Percentiles rank a stretch among this genome's conserved stretches.
phyloP scores from a whole-genome alignment of 2,329 filamentous ascomycete genomes.

The Colletotrichum viniferum region DNA sequence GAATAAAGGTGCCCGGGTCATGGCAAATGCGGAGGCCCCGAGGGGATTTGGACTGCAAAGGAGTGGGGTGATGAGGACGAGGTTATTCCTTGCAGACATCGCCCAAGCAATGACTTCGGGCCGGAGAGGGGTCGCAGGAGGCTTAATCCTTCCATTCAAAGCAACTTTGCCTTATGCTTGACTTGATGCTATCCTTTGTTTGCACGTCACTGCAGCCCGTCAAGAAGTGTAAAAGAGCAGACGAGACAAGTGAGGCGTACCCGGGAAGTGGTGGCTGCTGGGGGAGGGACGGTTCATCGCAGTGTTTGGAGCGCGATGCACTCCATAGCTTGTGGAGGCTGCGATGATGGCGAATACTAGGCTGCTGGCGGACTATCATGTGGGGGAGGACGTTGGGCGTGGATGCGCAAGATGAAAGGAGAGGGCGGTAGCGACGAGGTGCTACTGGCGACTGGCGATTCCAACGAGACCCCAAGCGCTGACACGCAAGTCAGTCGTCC shows the following conservation, averaged over 20 bases:
- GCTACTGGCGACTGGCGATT: neutral
- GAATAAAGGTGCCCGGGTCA: neutral
- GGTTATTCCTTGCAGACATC: neutral
- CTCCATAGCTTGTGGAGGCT: neutral
- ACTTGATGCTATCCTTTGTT: neutral
- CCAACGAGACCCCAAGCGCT: neutral
- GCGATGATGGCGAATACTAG: neutral
- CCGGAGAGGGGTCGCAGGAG: neutral
- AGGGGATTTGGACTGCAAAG: neutral
- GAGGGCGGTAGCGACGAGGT: neutral
- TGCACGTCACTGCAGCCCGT: neutral
- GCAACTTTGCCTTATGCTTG: conserved; percentile 2
- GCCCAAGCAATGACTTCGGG: neutral
- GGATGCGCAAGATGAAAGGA: neutral
- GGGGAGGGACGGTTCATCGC: neutral
- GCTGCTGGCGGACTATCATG: neutral
- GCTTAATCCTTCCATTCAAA: neutral
- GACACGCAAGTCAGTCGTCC: conserved; percentile 7
- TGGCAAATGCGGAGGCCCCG: neutral
- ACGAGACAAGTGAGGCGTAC: neutral
- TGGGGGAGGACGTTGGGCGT: neutral
- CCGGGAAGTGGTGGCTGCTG: neutral
- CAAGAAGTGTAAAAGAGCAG: neutral
- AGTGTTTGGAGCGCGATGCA: neutral
- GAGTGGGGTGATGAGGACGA: neutral